Percentiles rank a stretch among this genome's conserved stretches.
Evolutionary conservation across 306 rosid genomes (phyloP).

Genomic region (Cucurbita maxima): DNA sequence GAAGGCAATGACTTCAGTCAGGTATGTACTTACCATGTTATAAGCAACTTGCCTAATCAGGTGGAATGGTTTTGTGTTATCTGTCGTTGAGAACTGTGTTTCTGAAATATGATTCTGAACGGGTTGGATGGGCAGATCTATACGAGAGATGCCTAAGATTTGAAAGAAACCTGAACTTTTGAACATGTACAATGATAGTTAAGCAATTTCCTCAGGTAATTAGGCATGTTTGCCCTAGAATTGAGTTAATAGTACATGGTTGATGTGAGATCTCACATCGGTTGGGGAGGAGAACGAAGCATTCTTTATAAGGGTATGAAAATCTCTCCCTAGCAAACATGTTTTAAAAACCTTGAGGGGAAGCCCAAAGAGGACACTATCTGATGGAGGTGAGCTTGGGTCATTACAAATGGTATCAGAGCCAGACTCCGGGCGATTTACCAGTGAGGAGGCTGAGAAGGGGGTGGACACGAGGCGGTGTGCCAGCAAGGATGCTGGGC

Average conservation of each 20-base stretch:
- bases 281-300: too few species aligned
- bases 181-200: neutral
- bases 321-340: too few species aligned
- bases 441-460: too few species aligned
- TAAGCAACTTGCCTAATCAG: neutral
- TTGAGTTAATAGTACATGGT: neutral
- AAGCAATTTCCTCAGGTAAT: neutral
- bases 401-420: too few species aligned
- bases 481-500: too few species aligned
- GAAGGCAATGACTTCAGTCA: slow-evolving; percentile 25
- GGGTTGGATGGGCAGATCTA: neutral
- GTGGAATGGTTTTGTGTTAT: neutral
- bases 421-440: too few species aligned
- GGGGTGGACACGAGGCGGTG: too few species aligned
- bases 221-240: neutral
- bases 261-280: too few species aligned
- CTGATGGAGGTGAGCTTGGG: too few species aligned
- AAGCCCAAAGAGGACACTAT: too few species aligned
- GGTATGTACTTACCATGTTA: slow-evolving; percentile 30
- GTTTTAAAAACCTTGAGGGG: too few species aligned
- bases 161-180: neutral
- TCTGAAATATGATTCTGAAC: neutral
- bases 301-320: too few species aligned
- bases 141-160: neutral
- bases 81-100: neutral